Evolutionary conservation across 331 rosid species (phyloP), one percentile per base, ranked within the genome.

Genomic region (Cydonia oblonga): DNA sequence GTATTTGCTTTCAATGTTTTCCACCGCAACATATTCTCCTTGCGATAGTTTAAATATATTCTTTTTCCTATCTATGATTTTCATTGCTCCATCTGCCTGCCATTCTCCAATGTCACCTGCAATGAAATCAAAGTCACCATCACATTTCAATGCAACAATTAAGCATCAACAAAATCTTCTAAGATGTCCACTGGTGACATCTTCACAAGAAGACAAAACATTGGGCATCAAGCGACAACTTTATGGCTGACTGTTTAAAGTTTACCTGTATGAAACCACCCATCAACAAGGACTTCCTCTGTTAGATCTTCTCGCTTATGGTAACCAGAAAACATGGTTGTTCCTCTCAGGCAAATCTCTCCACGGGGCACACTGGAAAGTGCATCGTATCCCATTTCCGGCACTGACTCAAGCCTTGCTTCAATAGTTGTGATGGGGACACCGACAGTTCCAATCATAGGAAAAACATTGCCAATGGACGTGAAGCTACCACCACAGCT

Each of bases 91-190:
- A 79, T 84, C 70, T 9, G 90, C 85, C 78, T 87, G 96, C 96
- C 89, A 89, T 82, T 93, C 98, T 78, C 97, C 98, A 74, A 93
- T 87, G 81, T 93, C 98, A 80, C 98, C 98, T 89, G 86, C 57
- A 72, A 62, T 69, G 40, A 26, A 75, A 59, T 59, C 73, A 78
- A 59, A 80, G 23, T 61, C 14, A 61, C 19, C 20, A 16, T 61
- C 20, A 2, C 42, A 9, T 63, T 30, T 30, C 12, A 63, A 33
- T 9, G 49, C 68, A n/a, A 32, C 40, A 63, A 68, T 35, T 32
- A 80, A 69, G 56, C 49, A 42, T 65, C 68, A 19, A 58, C 66
- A 24, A 23, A 18, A 18, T 3, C 1, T 14, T 33, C 28, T 14
- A 40, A 71, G 66, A 64, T 3, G 6, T n/a, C n/a, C 22, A 13